These are phyloP conservation scores for Lepiota brunneoincarnata DNA, from an alignment of 768 basidiomycete species.

Conservation along the genomic window DNA sequence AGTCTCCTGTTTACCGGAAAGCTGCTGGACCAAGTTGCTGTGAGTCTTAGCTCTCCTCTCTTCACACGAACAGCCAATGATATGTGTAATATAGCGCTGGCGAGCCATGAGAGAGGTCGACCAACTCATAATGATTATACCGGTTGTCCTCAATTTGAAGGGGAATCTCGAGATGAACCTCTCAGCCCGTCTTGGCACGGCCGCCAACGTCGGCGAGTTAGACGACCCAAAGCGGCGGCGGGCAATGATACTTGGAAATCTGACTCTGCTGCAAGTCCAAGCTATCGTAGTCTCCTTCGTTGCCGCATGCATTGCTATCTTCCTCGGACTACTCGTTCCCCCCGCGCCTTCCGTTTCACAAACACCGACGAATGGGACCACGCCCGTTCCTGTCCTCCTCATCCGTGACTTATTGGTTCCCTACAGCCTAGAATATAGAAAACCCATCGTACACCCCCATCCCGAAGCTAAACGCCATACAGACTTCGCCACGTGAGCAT, in stretches of 20 bases:
- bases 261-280: slow-evolving; percentile 89
- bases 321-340: slow-evolving; percentile 66
- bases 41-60: slow-evolving; percentile 30
- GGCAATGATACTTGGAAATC: slow-evolving; percentile 73
- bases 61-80: not conserved
- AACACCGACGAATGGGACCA: slow-evolving; percentile 4
- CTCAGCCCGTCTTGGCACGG: slow-evolving; percentile 91
- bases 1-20: slow-evolving; percentile 91
- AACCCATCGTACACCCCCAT: slow-evolving; percentile 20
- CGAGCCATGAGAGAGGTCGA: slow-evolving; percentile 85
- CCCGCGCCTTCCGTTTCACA: slow-evolving; percentile 15
- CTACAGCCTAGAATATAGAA: slow-evolving; percentile 21
- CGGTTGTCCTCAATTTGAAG: slow-evolving; percentile 91
- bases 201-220: slow-evolving; percentile 90
- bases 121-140: slow-evolving; percentile 95
- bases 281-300: slow-evolving; percentile 86
- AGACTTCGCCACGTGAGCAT: slow-evolving; percentile 34
- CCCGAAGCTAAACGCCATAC: slow-evolving; percentile 24
- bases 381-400: slow-evolving; percentile 11
- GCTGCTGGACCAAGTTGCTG: slow-evolving; percentile 83
- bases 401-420: slow-evolving; percentile 18
- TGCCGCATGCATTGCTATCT: slow-evolving; percentile 74
- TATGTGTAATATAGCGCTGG: slow-evolving; percentile 59
- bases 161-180: slow-evolving; percentile 99
- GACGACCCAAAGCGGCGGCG: slow-evolving; percentile 66